A percentile compares a stretch with the other conserved stretches of the same genome.
Conservation (phyloP, 495 filamentous ascomycete species). For the Podospora didyma region DNA sequence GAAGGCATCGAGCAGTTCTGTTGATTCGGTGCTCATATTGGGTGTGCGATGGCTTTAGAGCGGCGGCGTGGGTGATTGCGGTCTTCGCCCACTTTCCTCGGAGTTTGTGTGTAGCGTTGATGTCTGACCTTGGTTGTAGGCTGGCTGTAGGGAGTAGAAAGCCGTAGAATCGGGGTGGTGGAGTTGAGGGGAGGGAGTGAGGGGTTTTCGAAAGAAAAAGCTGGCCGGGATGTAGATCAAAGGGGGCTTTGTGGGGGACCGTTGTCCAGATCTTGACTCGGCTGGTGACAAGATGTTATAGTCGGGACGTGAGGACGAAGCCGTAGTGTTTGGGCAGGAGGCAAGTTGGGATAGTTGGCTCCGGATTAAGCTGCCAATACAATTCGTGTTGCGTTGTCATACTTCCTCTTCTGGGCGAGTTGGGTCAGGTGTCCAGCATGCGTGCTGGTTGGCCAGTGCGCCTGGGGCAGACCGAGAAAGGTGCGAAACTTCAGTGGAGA, state of each 20-base stretch:
- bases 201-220: constrained; percentile 1
- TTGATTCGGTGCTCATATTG: constrained; percentile 49
- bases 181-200: not conserved
- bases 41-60: not conserved
- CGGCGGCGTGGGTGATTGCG: not conserved
- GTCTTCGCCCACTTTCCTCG: not conserved
- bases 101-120: not conserved
- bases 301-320: not conserved
- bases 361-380: too few species aligned
- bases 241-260: not conserved
- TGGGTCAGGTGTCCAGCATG: too few species aligned
- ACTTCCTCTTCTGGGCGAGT: too few species aligned
- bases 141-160: not conserved
- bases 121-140: too few species aligned
- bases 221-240: not conserved
- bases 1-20: constrained; percentile 84
- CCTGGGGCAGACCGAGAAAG: not conserved
- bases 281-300: not conserved
- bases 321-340: not conserved
- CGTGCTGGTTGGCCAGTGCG: not conserved
- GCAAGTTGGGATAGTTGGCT: not conserved
- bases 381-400: too few species aligned
- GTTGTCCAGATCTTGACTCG: not conserved
- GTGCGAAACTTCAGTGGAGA: not conserved
- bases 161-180: not conserved